Conservation (phyloP, 2,329 filamentous ascomycete species). For the Fusarium mangiferae region DNA sequence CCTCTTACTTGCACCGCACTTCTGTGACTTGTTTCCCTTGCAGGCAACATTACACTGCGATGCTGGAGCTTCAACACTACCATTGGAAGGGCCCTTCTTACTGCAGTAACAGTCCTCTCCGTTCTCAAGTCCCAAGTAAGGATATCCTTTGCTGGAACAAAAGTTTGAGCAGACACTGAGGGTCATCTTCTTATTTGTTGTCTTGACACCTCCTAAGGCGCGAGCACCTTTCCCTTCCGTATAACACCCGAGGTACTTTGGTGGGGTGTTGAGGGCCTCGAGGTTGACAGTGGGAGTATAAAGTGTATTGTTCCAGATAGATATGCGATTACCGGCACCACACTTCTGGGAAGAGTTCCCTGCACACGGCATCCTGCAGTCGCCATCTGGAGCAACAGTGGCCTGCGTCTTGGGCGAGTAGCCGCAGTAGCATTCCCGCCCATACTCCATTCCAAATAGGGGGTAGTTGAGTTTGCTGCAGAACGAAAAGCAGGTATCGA, state of each 20-base stretch:
- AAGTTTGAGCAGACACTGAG: slow-evolving; percentile 25
- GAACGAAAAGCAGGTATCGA: slow-evolving; percentile 35
- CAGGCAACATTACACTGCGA: slow-evolving; percentile 26
- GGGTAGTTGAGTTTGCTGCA: slow-evolving; percentile 38
- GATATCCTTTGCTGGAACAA: slow-evolving; percentile 24
- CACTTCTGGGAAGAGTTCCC: slow-evolving; percentile 31
- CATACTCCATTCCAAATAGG: slow-evolving; percentile 40
- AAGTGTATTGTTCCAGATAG: slow-evolving; percentile 35
- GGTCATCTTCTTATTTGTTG: slow-evolving; percentile 23
- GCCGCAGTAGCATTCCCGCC: slow-evolving; percentile 37
- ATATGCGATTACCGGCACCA: slow-evolving; percentile 33
- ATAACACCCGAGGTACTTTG: slow-evolving; percentile 32
- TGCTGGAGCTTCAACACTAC: slow-evolving; percentile 21
- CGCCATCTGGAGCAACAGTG: slow-evolving; percentile 25
- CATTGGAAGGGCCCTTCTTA: slow-evolving; percentile 17
- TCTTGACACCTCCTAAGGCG: slow-evolving; percentile 25
- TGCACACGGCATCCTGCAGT: slow-evolving; percentile 34
- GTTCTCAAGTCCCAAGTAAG: slow-evolving; percentile 31
- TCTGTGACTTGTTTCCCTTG: slow-evolving; percentile 23
- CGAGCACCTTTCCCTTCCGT: slow-evolving; percentile 20
- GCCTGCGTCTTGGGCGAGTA: slow-evolving; percentile 28
- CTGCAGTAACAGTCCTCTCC: slow-evolving; percentile 36
- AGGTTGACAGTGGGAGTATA: slow-evolving; percentile 8
- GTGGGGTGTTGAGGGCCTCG: neutral
- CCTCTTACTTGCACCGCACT: slow-evolving; percentile 23